Evolutionary conservation across 1,284 basidiomycete genomes (phyloP).

Genomic region (Cryptococcus sp.): DNA sequence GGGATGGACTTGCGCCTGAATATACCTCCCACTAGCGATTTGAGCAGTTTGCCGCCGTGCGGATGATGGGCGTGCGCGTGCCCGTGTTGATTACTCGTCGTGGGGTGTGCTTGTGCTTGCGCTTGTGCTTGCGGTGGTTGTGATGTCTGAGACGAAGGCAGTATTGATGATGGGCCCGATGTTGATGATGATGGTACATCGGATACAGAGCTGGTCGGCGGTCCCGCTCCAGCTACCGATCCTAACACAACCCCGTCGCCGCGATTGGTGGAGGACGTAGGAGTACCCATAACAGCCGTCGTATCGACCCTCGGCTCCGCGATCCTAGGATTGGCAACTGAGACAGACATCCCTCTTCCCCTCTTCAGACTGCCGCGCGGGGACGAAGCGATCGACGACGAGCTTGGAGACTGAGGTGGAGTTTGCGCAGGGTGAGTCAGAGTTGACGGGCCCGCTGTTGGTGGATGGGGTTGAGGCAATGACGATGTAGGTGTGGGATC

Average conservation of each 20-base stretch:
- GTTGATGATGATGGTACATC: too few relatives aligned
- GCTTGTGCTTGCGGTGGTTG: not conserved
- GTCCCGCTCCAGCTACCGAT: too few relatives aligned
- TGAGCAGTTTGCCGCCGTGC: conserved; percentile 23
- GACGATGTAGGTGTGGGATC: not conserved
- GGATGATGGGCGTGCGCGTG: conserved; percentile 10
- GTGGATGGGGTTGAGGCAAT: too few relatives aligned
- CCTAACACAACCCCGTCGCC: too few relatives aligned
- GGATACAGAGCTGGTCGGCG: too few relatives aligned
- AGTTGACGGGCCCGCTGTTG: too few relatives aligned
- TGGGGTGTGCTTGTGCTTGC: conserved; percentile 1
- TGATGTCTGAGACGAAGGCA: not conserved
- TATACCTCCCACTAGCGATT: conserved; percentile 35
- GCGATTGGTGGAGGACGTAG: not conserved
- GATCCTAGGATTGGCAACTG: not conserved
- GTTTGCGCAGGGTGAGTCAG: too few relatives aligned
- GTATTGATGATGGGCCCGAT: not conserved
- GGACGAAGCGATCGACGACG: not conserved
- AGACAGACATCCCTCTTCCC: not conserved
- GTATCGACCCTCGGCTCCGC: not conserved
- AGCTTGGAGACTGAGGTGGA: not conserved
- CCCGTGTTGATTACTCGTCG: not conserved
- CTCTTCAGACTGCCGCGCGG: not conserved
- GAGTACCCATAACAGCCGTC: not conserved
- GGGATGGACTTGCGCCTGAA: conserved; percentile 23